phyloP scores from a whole-genome alignment of 805 yeast genomes.

The Wickerhamiella dianesei region DNA sequence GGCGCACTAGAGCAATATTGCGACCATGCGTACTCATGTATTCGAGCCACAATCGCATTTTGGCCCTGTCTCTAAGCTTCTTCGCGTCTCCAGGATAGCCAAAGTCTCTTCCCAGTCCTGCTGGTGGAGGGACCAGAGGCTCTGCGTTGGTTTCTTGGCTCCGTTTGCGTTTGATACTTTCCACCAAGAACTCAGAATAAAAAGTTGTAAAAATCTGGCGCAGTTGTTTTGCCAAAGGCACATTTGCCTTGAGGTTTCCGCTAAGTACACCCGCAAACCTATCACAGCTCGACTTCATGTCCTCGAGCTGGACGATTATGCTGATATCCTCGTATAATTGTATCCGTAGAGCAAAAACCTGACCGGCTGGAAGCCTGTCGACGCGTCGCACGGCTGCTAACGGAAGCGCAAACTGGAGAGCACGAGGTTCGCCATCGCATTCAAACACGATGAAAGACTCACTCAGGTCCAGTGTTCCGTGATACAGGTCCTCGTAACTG shows the following conservation, averaged over 20 bases:
- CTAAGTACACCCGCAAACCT: slow-evolving; percentile 60
- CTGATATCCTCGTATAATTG: slow-evolving; percentile 52
- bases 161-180: slow-evolving; percentile 31
- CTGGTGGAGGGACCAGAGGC: slow-evolving; percentile 38
- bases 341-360: slow-evolving; percentile 65
- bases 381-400: slow-evolving; percentile 70
- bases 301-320: slow-evolving; percentile 60
- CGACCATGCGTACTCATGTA: slow-evolving; percentile 74
- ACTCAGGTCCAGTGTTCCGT: slow-evolving; percentile 62
- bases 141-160: slow-evolving; percentile 21
- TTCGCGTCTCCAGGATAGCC: slow-evolving; percentile 84
- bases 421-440: slow-evolving; percentile 52
- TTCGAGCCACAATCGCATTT: slow-evolving; percentile 89
- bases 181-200: slow-evolving; percentile 72
- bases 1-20: slow-evolving; percentile 59
- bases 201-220: slow-evolving; percentile 53
- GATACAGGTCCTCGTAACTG: slow-evolving; percentile 25
- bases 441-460: slow-evolving; percentile 63
- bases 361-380: slow-evolving; percentile 69
- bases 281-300: slow-evolving; percentile 66
- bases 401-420: slow-evolving; percentile 58
- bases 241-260: slow-evolving; percentile 45
- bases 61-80: slow-evolving; percentile 63
- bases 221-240: slow-evolving; percentile 41
- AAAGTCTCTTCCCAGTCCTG: slow-evolving; percentile 76